Conservation (phyloP, 2,329 filamentous ascomycete genomes). For the Sporothrix phasma region DNA sequence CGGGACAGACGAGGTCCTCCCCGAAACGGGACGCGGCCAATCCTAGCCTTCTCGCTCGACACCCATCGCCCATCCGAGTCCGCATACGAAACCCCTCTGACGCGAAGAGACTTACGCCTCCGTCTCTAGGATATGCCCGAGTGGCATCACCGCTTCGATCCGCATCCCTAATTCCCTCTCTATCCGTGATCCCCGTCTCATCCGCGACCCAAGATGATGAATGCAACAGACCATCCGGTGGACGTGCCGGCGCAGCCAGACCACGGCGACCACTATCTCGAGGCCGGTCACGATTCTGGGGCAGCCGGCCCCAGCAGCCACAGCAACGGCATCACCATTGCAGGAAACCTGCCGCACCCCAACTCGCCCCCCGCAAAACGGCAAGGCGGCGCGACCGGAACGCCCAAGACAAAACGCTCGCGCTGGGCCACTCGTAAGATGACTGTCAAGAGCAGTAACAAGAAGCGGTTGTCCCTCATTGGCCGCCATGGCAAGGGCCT, state of each 20-base stretch:
- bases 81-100: neutral
- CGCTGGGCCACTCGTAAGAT: constrained; percentile 95
- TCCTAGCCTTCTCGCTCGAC: neutral
- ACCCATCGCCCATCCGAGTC: neutral
- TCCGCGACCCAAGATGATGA: neutral
- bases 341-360: constrained; percentile 23
- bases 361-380: constrained; percentile 14
- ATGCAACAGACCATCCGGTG: neutral
- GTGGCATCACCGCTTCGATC: constrained; percentile 7
- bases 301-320: constrained; percentile 5
- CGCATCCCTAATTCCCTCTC: neutral
- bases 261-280: neutral
- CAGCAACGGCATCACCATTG: constrained; percentile 17
- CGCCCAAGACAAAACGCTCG: constrained; percentile 55
- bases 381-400: neutral
- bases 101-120: neutral
- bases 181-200: neutral
- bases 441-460: constrained; percentile 60
- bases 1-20: constrained; percentile 6
- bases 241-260: neutral
- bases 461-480: constrained; percentile 76
- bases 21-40: constrained; percentile 5
- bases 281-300: neutral
- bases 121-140: constrained; percentile 11
- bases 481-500: constrained; percentile 59